Conservation (phyloP, 306 rosid species). For the Pterocarpus santalinus region DNA sequence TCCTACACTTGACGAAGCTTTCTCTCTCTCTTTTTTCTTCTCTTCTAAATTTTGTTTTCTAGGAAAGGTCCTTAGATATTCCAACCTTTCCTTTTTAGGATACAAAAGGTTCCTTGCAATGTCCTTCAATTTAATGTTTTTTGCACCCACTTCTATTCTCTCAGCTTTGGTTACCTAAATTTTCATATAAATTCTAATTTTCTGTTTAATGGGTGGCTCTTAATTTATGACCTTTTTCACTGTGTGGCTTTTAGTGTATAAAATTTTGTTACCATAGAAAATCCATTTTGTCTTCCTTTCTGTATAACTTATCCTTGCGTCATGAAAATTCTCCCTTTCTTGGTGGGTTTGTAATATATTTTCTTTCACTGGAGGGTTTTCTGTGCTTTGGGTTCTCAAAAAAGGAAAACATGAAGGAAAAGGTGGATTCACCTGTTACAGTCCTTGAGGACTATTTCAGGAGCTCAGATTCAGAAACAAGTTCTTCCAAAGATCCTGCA, state of each 20-base stretch:
- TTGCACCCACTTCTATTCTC: conserved; percentile 17
- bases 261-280: neutral
- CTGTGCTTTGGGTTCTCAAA: conserved; percentile 20
- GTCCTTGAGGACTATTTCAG: conserved; percentile 88
- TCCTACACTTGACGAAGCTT: conserved; percentile 35
- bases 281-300: conserved; percentile 13
- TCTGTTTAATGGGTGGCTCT: conserved; percentile 25
- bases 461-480: conserved; percentile 84
- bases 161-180: neutral
- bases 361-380: neutral
- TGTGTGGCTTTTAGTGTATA: conserved; percentile 21
- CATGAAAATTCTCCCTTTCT: conserved; percentile 40
- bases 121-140: conserved; percentile 22
- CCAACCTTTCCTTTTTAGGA: conserved; percentile 7
- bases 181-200: neutral
- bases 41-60: conserved; percentile 4
- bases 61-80: neutral
- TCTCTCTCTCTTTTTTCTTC: neutral
- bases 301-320: conserved; percentile 24
- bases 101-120: neutral
- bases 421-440: conserved; percentile 75
- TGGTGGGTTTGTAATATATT: conserved; percentile 44
- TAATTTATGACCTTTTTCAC: conserved; percentile 35
- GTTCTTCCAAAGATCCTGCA: conserved; percentile 67
- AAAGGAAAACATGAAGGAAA: conserved; percentile 64